phyloP scores from a whole-genome alignment of 768 basidiomycete genomes.

The Suillus subalutaceus region DNA sequence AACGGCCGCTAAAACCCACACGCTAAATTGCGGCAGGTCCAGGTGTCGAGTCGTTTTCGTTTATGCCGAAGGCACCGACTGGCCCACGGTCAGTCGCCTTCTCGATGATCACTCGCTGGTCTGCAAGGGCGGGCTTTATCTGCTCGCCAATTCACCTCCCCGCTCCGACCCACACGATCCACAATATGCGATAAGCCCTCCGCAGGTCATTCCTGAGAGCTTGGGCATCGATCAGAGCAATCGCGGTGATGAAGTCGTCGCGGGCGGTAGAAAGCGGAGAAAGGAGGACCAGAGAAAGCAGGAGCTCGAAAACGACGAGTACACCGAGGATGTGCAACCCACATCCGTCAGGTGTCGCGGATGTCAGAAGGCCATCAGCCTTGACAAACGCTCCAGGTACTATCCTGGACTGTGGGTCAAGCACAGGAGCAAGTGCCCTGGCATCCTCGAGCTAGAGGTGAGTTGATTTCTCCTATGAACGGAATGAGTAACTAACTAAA shows the following conservation, averaged over 20 bases:
- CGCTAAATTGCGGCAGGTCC: conserved; percentile 21
- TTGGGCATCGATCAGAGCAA: not conserved
- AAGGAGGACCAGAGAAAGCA: conserved; percentile 29
- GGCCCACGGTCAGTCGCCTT: conserved; percentile 30
- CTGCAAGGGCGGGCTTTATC: conserved; percentile 11
- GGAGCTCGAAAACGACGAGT: conserved; percentile 34
- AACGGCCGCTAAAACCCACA: not conserved
- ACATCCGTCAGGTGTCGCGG: conserved; percentile 33
- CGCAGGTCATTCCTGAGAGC: not conserved
- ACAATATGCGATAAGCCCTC: not conserved
- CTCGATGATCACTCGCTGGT: conserved; percentile 25
- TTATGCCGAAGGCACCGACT: conserved; percentile 26
- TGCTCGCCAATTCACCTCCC: not conserved
- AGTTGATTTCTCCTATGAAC: conserved; percentile 12
- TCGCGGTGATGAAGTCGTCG: not conserved
- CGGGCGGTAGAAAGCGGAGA: conserved; percentile 29
- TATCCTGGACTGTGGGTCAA: conserved; percentile 40
- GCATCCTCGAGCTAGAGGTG: conserved; percentile 29
- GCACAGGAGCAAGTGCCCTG: conserved; percentile 34
- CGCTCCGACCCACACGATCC: too few relatives aligned
- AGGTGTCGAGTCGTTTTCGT: conserved; percentile 24
- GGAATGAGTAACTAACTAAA: conserved; percentile 17
- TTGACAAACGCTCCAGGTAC: conserved; percentile 36
- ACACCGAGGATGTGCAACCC: conserved; percentile 23
- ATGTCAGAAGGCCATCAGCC: conserved; percentile 33